phyloP scores from a whole-genome alignment of 768 basidiomycete genomes.

The Russula dissimulans region DNA sequence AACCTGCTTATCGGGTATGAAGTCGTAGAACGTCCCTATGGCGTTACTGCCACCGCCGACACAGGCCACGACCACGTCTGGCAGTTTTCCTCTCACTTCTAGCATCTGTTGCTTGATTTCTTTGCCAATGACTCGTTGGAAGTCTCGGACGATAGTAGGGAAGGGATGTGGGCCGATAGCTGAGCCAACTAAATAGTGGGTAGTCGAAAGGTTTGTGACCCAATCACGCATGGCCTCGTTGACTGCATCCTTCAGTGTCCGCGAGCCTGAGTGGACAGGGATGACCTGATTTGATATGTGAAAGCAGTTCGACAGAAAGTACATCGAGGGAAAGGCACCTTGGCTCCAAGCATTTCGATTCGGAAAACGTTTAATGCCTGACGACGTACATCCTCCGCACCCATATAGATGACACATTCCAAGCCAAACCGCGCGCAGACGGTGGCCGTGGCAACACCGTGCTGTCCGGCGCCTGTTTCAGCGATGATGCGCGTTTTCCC shows the following conservation, averaged over 20 bases:
- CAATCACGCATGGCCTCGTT: constrained; percentile 98
- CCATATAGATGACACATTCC: constrained; percentile 97
- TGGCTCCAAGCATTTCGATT: constrained; percentile 94
- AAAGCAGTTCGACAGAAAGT: neutral
- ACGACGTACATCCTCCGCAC: constrained; percentile 90
- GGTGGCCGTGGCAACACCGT: constrained; percentile 97
- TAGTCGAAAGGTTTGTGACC: constrained; percentile 91
- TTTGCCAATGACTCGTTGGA: constrained; percentile 88
- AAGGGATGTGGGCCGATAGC: constrained; percentile 98
- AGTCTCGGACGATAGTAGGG: constrained; percentile 97
- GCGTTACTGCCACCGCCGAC: constrained; percentile 98
- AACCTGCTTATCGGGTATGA: constrained; percentile 81
- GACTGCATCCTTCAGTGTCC: constrained; percentile 95
- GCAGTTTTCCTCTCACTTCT: constrained; percentile 70
- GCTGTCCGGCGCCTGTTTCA: constrained; percentile 97
- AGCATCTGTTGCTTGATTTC: constrained; percentile 88
- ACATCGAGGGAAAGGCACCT: constrained; percentile 34
- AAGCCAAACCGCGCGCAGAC: constrained; percentile 95
- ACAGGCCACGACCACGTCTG: constrained; percentile 91
- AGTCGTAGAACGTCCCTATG: constrained; percentile 96
- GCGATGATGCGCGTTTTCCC: constrained; percentile 98
- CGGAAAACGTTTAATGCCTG: constrained; percentile 98
- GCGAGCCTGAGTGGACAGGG: constrained; percentile 87
- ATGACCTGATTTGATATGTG: constrained; percentile 51
- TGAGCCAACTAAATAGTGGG: constrained; percentile 96